Evolutionary conservation across 345 rosid species (phyloP), one percentile per base, ranked within the genome.

Genomic region (Populus davidiana): DNA sequence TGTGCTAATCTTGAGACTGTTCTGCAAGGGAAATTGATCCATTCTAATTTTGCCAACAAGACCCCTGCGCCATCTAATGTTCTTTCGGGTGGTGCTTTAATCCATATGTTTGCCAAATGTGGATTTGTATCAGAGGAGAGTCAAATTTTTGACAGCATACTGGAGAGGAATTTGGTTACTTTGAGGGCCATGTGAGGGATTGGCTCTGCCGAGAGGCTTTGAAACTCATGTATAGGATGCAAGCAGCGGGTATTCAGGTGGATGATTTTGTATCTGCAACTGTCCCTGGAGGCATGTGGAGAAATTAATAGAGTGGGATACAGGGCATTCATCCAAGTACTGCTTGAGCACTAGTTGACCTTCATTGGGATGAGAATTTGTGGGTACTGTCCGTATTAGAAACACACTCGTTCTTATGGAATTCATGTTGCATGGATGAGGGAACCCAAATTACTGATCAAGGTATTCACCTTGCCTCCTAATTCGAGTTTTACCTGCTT

Each of bases 91-190:
- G 89, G 95, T 65, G 95, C 98, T 43, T 82, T 93, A 77, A 87
- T 94, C 64, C 87, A 90, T 69, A 90, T 94, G 97, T 93, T 93
- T 80, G 92, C 93, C 23, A 94, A 89, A 85, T 91, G 95, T 69
- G 98, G 97, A 69, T 83, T 82, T 73, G 79, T 91, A 44, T 81
- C 89, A 0, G 98, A 94, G 85, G 97, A 97, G 72, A 84, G 78
- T 81, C 86, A 79, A 72, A 92, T 93, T 75, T 94, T 94, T 38
- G 90, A 90, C 75, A 86, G 86, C 81, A 90, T 94, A 96, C 92
- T 93, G 5, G 89, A 88, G 76, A 83, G 88, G 76, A 93, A 90
- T 72, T 79, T 89, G 86, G 89, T 93, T 71, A 86, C 95, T 13
- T 94, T 92, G 97, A 90, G 87, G 78, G 84, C 97, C 93, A 90